Evolutionary conservation across 495 filamentous ascomycete genomes (phyloP), one percentile per base, ranked within the genome.

Genomic region (Chaetomium tenue): DNA sequence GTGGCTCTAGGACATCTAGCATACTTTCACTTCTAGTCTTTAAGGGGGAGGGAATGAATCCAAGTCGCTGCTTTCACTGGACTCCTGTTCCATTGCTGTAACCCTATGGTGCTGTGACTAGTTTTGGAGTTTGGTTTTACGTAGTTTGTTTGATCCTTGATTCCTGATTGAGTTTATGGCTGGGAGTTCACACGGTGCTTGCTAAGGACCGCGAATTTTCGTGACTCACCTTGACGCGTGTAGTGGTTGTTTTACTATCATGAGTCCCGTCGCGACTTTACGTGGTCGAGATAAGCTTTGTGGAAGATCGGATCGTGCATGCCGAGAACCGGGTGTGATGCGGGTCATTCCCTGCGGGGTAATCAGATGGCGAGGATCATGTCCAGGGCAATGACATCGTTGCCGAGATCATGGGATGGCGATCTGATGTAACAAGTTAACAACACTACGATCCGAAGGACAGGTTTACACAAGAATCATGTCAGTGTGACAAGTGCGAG

Each of bases 281-380:
- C 28, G 7, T 39, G 9, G 58, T 51, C 46, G 46, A 23, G 30
- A 50, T 60, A 60, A 60, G 58, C 23, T 60, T 60, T 40, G 25
- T 13, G 16, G 2, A 5, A 48, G 58, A 60, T 56, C 54, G 37
- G 54, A 57, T 54, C 11, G 51, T 18, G 51, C 13, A 54, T 60
- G 58, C 57, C 57, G 57, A 40, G 46, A 51, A 25, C 46, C 58
- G 30, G 58, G 46, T 30, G 28, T 2, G 28, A 51, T 39, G 58
- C 44, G 46, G 46, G 58, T 39, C 46, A 25, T 15, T 0, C 46
- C 47, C 46, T 26, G 58, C 58, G 58, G 58, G 46, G 58, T 60
- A 51, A 39, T 30, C 16, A 57, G 30, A 55, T 39, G n/a, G 46
- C 46, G 20, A 22, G 20, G 20, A 6, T 25, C 47, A 20, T 11